Evolutionary conservation across 2,329 filamentous ascomycete genomes (phyloP), one percentile per base, ranked within the genome.

Genomic region (Dryadomyces quercivorus): DNA sequence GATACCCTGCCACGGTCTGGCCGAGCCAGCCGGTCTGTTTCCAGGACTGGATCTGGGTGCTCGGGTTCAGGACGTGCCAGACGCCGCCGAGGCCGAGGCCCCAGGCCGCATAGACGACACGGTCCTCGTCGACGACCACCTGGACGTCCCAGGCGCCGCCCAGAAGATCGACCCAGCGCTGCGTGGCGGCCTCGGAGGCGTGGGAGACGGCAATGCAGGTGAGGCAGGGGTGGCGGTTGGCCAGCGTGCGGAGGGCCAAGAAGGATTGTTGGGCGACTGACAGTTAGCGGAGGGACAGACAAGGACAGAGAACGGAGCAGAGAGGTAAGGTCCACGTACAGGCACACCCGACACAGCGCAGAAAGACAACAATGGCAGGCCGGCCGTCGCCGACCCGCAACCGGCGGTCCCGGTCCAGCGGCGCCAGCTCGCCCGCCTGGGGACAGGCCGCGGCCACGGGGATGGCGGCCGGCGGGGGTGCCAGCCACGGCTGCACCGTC

Each of bases 171-270:
- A 80, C 61, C 79, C 79, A 82, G 58, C 76, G 76, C 42, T 70
- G 65, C 1, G 80, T 82, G 34, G 80, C 78, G 21, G 72, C 68
- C 4, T 69, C 65, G 9, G 78, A 81, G 43, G 79, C 76, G 67
- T 83, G 80, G 22, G 78, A 82, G 51, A 82, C 70, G 58, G 79
- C 78, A 55, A 82, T 69, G 67, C 78, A 82, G 56, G 71, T 72
- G 12, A 82, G 66, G 60, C 66, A 65, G 52, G 72, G 67, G 60
- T 78, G 70, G 51, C 73, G 74, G 64, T 75, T 77, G 13, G 77
- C 72, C 55, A 82, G 70, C 46, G 74, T 68, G 51, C 78, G 76
- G 53, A 82, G 71, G 57, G 72, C 68, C 56, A 81, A 68, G 62
- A 82, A 82, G 5, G 77, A 75, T 60, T 80, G 75, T 61, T 78